phyloP scores from a whole-genome alignment of 2,329 filamentous ascomycete genomes.

The Acarospora socialis region DNA sequence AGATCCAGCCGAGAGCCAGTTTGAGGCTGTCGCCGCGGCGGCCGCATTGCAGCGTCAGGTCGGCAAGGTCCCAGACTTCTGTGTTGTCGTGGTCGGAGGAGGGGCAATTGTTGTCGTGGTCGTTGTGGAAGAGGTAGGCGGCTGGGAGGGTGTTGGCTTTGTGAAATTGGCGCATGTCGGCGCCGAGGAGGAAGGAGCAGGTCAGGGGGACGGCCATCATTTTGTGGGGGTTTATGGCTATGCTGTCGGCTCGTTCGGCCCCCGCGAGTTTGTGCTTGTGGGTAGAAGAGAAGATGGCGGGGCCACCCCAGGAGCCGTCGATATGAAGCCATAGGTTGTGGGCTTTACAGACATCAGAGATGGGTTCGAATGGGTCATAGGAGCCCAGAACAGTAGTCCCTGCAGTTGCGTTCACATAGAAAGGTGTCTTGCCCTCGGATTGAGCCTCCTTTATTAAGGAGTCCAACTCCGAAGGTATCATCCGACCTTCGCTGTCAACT shows the following conservation, averaged over 20 bases:
- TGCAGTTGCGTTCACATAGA: slow-evolving; percentile 91
- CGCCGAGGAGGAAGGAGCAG: slow-evolving; percentile 73
- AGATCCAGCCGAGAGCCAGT: slow-evolving; percentile 75
- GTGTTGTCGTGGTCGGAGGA: slow-evolving; percentile 22
- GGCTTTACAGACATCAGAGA: slow-evolving; percentile 55
- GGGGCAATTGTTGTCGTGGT: slow-evolving; percentile 16
- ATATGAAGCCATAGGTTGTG: slow-evolving; percentile 82
- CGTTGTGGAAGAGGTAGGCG: slow-evolving; percentile 66
- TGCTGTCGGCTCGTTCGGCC: slow-evolving; percentile 58
- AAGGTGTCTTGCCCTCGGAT: slow-evolving; percentile 58
- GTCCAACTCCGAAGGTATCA: slow-evolving; percentile 54
- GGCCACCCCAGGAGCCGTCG: slow-evolving; percentile 82
- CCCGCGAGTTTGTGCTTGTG: slow-evolving; percentile 54
- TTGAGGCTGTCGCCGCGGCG: slow-evolving; percentile 75
- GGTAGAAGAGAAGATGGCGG: slow-evolving; percentile 58
- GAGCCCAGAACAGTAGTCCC: slow-evolving; percentile 87
- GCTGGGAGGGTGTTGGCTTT: slow-evolving; percentile 73
- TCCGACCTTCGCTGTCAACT: slow-evolving; percentile 57
- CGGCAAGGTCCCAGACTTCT: slow-evolving; percentile 77
- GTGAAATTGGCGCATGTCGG: slow-evolving; percentile 65
- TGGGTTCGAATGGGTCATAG: slow-evolving; percentile 63
- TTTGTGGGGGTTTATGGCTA: slow-evolving; percentile 91
- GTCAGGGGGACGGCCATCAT: slow-evolving; percentile 89
- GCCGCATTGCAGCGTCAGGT: slow-evolving; percentile 87
- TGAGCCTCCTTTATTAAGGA: slow-evolving; percentile 47